Percentiles rank a stretch among this genome's conserved stretches.
Conservation (phyloP, 2,329 filamentous ascomycete genomes). For the Xylariaceae sp. region DNA sequence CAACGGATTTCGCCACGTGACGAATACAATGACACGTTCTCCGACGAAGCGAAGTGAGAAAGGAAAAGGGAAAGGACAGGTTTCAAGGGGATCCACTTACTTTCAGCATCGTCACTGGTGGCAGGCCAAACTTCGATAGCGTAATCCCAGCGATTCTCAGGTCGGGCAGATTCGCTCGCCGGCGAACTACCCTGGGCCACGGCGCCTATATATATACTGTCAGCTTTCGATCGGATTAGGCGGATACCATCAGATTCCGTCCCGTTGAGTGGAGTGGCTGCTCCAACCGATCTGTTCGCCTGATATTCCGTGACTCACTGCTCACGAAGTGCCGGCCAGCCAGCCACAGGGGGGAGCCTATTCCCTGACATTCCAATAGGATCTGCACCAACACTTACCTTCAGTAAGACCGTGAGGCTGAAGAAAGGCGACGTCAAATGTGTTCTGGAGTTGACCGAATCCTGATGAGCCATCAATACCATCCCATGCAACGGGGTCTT, state of each 20-base stretch:
- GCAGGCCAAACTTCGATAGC: slow-evolving; percentile 27
- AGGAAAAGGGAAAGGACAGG: background rate
- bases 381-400: too few relatives aligned
- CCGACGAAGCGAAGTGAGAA: slow-evolving; percentile 3
- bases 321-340: too few relatives aligned
- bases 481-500: too few relatives aligned
- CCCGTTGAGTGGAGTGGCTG: slow-evolving; percentile 3
- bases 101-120: slow-evolving; percentile 9
- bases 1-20: slow-evolving; percentile 12
- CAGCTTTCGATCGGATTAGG: slow-evolving; percentile 10
- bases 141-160: slow-evolving; percentile 22
- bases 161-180: background rate
- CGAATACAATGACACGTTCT: slow-evolving; percentile 3
- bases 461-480: too few relatives aligned
- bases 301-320: too few relatives aligned
- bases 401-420: too few relatives aligned
- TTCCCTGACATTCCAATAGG: too few relatives aligned
- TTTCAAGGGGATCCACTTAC: slow-evolving; percentile 17
- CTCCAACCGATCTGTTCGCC: too few relatives aligned
- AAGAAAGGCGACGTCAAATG: too few relatives aligned
- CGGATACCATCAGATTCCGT: slow-evolving; percentile 9
- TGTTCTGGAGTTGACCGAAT: too few relatives aligned
- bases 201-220: slow-evolving; percentile 14
- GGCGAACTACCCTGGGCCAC: background rate
- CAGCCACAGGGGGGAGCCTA: too few relatives aligned